These are phyloP conservation scores for Penicillium oxalicum DNA, from an alignment of 2,329 filamentous ascomycete species.

Conservation along the genomic window DNA sequence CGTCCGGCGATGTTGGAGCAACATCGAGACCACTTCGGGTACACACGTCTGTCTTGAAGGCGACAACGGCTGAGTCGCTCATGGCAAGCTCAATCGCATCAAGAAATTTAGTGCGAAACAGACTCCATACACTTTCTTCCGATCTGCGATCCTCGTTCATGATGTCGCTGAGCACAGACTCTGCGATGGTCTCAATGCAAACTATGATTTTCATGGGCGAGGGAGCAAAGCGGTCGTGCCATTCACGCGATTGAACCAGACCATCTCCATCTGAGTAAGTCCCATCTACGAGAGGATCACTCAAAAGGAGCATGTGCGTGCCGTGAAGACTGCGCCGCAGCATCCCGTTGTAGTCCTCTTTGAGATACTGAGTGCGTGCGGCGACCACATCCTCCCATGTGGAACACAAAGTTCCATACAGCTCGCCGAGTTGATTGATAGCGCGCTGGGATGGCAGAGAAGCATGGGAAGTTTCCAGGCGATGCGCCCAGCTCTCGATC, in stretches of 20 bases:
- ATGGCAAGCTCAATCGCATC: constrained; percentile 52
- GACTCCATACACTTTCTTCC: constrained; percentile 21
- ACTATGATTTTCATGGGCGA: constrained; percentile 66
- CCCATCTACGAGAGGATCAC: constrained; percentile 61
- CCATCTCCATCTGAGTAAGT: constrained; percentile 20
- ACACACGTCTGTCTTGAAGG: constrained; percentile 78
- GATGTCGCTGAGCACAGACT: constrained; percentile 53
- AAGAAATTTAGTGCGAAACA: constrained; percentile 27
- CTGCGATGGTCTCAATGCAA: constrained; percentile 67
- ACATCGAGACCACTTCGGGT: constrained; percentile 70
- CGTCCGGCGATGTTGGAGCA: constrained; percentile 43
- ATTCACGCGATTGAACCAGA: constrained; percentile 52
- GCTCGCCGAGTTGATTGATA: constrained; percentile 58
- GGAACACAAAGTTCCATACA: constrained; percentile 56
- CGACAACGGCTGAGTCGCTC: constrained; percentile 62
- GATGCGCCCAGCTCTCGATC: constrained; percentile 65
- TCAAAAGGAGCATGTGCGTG: constrained; percentile 69
- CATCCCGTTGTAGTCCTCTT: constrained; percentile 52
- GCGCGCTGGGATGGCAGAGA: constrained; percentile 66
- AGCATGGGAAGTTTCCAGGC: constrained; percentile 56
- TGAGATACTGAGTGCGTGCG: constrained; percentile 44
- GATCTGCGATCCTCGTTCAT: constrained; percentile 28
- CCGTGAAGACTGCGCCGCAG: constrained; percentile 61
- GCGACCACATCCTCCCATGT: constrained; percentile 55
- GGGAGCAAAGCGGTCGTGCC: constrained; percentile 61